Evolutionary conservation across 805 yeast genomes (phyloP).

Genomic region (Starmera pachycereana): DNA sequence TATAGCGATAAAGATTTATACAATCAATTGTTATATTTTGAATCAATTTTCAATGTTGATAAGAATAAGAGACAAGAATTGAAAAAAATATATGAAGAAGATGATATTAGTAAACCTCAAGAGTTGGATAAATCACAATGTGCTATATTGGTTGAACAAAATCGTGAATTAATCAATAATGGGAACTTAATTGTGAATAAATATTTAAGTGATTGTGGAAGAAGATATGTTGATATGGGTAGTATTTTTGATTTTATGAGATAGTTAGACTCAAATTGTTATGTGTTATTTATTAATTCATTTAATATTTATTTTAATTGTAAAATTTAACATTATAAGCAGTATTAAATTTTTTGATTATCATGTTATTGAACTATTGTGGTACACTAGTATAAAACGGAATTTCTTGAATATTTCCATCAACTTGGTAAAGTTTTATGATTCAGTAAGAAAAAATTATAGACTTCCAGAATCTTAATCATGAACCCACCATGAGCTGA

Average conservation of each 20-base stretch:
- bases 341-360: too few species aligned
- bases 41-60: conserved; percentile 71
- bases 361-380: too few species aligned
- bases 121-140: conserved; percentile 38
- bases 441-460: too few species aligned
- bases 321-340: too few species aligned
- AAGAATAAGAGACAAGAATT: conserved; percentile 52
- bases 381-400: too few species aligned
- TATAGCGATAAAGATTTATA: conserved; percentile 75
- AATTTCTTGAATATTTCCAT: too few species aligned
- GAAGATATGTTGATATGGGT: conserved; percentile 82
- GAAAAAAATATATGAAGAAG: conserved; percentile 39
- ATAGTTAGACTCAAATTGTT: too few species aligned
- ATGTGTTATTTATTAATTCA: too few species aligned
- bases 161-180: conserved; percentile 46
- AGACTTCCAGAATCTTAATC: too few species aligned
- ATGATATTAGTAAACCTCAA: conserved; percentile 24
- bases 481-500: too few species aligned
- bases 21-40: conserved; percentile 75
- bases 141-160: conserved; percentile 72
- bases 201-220: conserved; percentile 73
- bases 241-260: conserved; percentile 62
- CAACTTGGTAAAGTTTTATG: too few species aligned
- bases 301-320: too few species aligned
- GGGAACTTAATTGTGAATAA: conserved; percentile 53